Conservation (phyloP, 495 filamentous ascomycete species). For the Neurospora africana region DNA sequence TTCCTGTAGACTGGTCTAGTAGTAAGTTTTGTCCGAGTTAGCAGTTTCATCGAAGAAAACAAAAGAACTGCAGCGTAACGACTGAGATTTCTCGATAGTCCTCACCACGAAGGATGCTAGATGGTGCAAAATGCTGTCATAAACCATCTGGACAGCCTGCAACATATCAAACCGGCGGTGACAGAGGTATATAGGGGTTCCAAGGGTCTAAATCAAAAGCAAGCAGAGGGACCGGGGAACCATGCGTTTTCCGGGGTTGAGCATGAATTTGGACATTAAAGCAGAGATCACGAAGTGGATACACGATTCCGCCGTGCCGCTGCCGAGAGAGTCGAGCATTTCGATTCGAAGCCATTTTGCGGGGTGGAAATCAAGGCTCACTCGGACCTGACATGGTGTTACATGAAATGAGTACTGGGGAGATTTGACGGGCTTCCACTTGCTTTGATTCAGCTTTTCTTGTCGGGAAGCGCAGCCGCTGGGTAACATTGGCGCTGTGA, state of each 20-base stretch:
- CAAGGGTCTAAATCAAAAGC: neutral
- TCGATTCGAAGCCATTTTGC: neutral
- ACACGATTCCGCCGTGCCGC: neutral
- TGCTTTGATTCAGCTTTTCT: neutral
- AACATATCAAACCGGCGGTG: neutral
- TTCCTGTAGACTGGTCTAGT: neutral
- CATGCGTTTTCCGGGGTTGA: neutral
- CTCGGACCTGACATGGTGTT: neutral
- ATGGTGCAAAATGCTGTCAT: neutral
- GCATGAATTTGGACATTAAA: neutral
- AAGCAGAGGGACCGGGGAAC: neutral
- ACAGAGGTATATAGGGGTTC: neutral
- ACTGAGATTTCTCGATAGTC: neutral
- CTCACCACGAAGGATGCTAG: neutral
- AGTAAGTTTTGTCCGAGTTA: neutral
- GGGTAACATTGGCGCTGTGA: neutral
- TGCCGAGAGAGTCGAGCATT: neutral
- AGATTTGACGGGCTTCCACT: neutral
- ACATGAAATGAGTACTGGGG: neutral
- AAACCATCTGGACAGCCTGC: neutral
- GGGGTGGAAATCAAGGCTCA: neutral
- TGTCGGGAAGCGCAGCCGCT: neutral
- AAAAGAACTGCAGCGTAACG: neutral
- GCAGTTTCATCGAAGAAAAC: neutral
- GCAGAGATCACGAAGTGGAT: neutral